phyloP scores from a whole-genome alignment of 495 filamentous ascomycete species.

The Aspergillus ostianus region DNA sequence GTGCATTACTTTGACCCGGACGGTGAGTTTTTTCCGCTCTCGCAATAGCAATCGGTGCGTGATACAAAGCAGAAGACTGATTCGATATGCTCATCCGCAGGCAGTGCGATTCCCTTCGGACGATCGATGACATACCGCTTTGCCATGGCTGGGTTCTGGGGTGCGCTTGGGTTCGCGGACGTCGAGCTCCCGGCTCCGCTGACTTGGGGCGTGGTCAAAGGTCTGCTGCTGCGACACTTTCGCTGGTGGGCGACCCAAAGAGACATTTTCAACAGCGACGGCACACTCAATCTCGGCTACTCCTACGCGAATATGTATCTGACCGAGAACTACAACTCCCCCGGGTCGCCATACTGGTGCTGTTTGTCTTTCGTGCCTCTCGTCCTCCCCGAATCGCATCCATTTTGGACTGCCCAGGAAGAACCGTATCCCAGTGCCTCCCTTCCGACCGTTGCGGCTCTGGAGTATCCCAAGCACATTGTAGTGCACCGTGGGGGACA shows the following conservation, averaged over 20 bases:
- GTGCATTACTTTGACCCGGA: conserved; percentile 72
- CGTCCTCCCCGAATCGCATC: conserved; percentile 62
- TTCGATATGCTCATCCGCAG: conserved; percentile 6
- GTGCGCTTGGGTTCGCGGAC: conserved; percentile 69
- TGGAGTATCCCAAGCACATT: conserved; percentile 71
- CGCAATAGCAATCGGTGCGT: neutral
- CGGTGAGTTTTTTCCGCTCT: conserved; percentile 34
- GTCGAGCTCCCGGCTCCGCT: conserved; percentile 68
- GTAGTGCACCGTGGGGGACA: conserved; percentile 58
- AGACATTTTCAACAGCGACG: conserved; percentile 70
- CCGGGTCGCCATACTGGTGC: conserved; percentile 71
- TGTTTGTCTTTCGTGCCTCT: conserved; percentile 74
- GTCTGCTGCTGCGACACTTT: conserved; percentile 68
- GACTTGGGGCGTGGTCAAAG: conserved; percentile 76
- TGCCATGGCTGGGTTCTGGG: conserved; percentile 82
- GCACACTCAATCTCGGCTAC: conserved; percentile 74
- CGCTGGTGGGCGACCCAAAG: conserved; percentile 75
- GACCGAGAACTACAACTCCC: conserved; percentile 79
- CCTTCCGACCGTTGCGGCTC: conserved; percentile 52
- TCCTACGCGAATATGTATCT: conserved; percentile 77
- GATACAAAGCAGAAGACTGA: neutral
- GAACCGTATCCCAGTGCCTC: conserved; percentile 54
- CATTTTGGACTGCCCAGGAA: conserved; percentile 71
- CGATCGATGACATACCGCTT: conserved; percentile 75
- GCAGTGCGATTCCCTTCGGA: conserved; percentile 68